Evolutionary conservation across 345 rosid species (phyloP), one percentile per base, ranked within the genome.

Genomic region (Arabidopsis suecica): DNA sequence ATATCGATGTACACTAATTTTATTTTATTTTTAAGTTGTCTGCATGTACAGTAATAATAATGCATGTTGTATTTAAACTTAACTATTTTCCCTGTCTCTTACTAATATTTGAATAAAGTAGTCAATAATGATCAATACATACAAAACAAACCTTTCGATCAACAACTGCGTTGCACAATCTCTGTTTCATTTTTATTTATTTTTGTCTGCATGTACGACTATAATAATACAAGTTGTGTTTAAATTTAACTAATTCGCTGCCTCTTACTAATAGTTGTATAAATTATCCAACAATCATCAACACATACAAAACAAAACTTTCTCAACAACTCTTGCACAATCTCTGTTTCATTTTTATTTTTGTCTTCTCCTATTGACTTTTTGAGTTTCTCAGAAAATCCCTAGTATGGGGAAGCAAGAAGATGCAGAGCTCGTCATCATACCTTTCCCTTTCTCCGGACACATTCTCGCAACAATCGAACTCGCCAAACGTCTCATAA

Each of bases 401-500:
- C 2, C 2, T 16, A 61, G 10, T 38, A 71, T 73, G 70, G 70
- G 3, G 23, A 62, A 51, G 34, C 42, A 72, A 50, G 61, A 72
- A 45, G 57, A 45, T 32, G 16, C 34, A 34, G 76, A 61, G 41
- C 68, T 72, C 33, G 63, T 72, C 42, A 51, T 72, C 76, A 16
- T 72, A 34, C 68, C 69, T 37, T 32, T 40, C 8, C 71, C 78
- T 0, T 32, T 63, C 30, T 56, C 64, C 11, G 84, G 89, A 33
- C 91, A 89, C 82, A 28, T 79, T n/a, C 74, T 77, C 8, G 76
- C 86, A 0, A 57, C 82, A 37, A 50, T 84, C n/a, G 85, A 84
- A 45, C 79, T 88, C 6, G 84, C 84, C 0, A 81, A 73, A 49
- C 72, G 61, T 42, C 69, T 88, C 33, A 63, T 86, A 16, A 36